phyloP scores from a whole-genome alignment of 805 yeast genomes.

The Candida adriatica region DNA sequence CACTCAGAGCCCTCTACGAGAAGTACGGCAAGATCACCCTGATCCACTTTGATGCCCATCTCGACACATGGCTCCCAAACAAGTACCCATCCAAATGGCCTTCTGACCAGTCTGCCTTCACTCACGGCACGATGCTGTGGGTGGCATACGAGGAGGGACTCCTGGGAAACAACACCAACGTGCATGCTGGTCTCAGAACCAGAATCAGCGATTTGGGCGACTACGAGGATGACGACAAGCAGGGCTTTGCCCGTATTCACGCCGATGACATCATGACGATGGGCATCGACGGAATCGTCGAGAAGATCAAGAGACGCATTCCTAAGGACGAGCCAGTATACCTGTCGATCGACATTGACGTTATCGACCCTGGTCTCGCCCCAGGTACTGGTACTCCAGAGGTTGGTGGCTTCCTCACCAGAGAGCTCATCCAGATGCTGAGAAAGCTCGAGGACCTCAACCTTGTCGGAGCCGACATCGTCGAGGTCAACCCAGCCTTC shows the following conservation, averaged over 20 bases:
- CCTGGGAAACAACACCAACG: conserved; percentile 39
- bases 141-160: conserved; percentile 57
- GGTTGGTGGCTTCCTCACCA: conserved; percentile 63
- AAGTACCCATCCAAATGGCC: conserved; percentile 61
- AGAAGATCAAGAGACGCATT: conserved; percentile 44
- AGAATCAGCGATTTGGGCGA: conserved; percentile 60
- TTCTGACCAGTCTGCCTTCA: conserved; percentile 48
- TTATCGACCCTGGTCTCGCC: conserved; percentile 65
- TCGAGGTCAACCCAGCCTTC: conserved; percentile 63
- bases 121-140: conserved; percentile 87
- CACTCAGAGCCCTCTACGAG: conserved; percentile 54
- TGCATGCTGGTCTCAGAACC: conserved; percentile 75
- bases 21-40: conserved; percentile 64
- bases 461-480: conserved; percentile 70
- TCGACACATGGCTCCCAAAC: conserved; percentile 76
- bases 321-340: conserved; percentile 65
- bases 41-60: conserved; percentile 80
- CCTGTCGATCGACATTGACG: conserved; percentile 74
- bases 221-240: conserved; percentile 58
- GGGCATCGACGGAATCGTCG: conserved; percentile 54
- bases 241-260: conserved; percentile 61
- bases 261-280: conserved; percentile 70
- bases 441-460: conserved; percentile 55
- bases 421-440: conserved; percentile 54
- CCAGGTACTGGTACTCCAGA: conserved; percentile 82